Percentiles rank a stretch among this genome's conserved stretches.
phyloP scores from a whole-genome alignment of 2,329 filamentous ascomycete genomes.

The Golovinomyces cichoracearum region DNA sequence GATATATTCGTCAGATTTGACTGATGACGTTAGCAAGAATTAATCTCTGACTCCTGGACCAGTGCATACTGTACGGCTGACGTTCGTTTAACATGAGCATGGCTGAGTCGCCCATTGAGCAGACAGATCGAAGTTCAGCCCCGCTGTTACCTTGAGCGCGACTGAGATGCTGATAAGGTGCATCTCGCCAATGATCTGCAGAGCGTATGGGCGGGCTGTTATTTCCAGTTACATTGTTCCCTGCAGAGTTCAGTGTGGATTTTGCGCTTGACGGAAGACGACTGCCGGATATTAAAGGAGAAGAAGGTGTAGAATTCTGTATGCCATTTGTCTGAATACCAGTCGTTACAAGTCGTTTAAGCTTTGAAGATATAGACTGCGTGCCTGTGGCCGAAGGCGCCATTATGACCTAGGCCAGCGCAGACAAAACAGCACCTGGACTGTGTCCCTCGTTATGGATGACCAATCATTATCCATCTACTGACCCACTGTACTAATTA shows the following conservation, averaged over 20 bases:
- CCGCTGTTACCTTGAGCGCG: conserved; percentile 25
- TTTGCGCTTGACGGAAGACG: conserved; percentile 26
- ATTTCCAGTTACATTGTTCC: conserved; percentile 19
- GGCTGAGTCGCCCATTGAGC: conserved; percentile 21
- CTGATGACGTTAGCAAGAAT: conserved; percentile 19
- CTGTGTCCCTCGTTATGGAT: conserved; percentile 8
- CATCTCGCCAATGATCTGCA: conserved; percentile 34
- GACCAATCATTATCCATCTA: conserved; percentile 1
- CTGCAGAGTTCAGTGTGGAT: conserved; percentile 23
- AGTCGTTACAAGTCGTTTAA: conserved; percentile 40
- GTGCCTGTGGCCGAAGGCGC: conserved; percentile 11
- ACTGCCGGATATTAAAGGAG: conserved; percentile 27
- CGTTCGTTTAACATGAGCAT: conserved; percentile 19
- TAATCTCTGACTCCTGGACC: background rate
- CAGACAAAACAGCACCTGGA: conserved; percentile 2
- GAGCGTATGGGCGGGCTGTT: conserved; percentile 21
- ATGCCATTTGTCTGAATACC: conserved; percentile 22
- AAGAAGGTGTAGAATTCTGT: conserved; percentile 25
- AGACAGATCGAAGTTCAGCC: conserved; percentile 24
- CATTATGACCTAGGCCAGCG: conserved; percentile 6
- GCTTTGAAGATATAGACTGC: conserved; percentile 22
- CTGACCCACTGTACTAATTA: no score
- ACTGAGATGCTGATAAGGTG: conserved; percentile 19
- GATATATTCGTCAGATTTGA: conserved; percentile 50
- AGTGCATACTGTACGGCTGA: conserved; percentile 25